Conservation (phyloP, 257 asterid genomes). For the Marsdenia floribunda region DNA sequence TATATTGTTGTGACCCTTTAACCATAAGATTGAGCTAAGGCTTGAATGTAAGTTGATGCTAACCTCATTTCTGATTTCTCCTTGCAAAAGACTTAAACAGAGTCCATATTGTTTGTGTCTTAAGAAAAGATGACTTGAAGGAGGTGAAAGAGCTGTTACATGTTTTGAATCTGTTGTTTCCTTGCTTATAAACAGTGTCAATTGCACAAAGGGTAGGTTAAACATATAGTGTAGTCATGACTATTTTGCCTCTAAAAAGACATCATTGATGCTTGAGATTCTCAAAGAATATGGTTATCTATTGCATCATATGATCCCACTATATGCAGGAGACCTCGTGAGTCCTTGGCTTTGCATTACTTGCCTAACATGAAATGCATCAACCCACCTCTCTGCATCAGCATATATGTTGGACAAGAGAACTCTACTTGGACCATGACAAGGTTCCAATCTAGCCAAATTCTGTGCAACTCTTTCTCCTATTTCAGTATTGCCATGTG, state of each 20-base stretch:
- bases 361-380: slow-evolving; percentile 53
- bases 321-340: slow-evolving; percentile 66
- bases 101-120: not conserved
- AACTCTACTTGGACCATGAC: slow-evolving; percentile 88
- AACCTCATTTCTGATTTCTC: not conserved
- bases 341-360: slow-evolving; percentile 43
- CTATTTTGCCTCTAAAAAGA: not conserved
- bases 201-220: not conserved
- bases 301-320: slow-evolving; percentile 46
- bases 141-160: not conserved
- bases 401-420: slow-evolving; percentile 71
- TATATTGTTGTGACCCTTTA: not conserved
- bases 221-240: not conserved
- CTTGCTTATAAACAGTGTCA: not conserved
- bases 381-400: slow-evolving; percentile 79
- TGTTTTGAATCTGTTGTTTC: not conserved
- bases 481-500: slow-evolving; percentile 55
- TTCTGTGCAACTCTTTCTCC: slow-evolving; percentile 71
- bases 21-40: not conserved
- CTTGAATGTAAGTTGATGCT: not conserved
- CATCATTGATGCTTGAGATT: not conserved
- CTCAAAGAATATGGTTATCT: not conserved
- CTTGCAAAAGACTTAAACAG: no score
- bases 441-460: slow-evolving; percentile 69
- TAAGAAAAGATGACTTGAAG: not conserved